Base-by-base conservation (phyloP, 2,329 filamentous ascomycete species). In the Pezicula neosporulosa region DNA sequence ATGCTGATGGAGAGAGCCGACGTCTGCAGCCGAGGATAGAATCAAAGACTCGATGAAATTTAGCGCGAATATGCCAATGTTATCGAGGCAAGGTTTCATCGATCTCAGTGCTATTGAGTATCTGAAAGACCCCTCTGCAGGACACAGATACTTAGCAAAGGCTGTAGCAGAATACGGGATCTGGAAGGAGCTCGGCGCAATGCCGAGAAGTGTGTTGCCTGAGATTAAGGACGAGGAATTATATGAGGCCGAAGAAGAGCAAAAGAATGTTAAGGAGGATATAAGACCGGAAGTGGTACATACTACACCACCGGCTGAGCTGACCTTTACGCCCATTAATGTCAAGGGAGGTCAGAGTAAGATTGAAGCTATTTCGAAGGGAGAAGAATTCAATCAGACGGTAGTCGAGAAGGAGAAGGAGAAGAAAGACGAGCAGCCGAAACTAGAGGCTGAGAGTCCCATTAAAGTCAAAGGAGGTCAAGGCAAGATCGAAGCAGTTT, bases 11-110 rank as follows among this genome's bases (percentile, higher is more conserved):
- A 19, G 44, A 19, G 12, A 49, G 27, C 41, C 55, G 4, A 43
- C 39, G 9, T 48, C 57, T 13, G 48, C 56, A 13, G 41, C 51
- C 10, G 53, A 55, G 2, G 45, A 46, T 3, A 38, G 53, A 16
- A 54, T 59, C 15, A 44, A 55, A 13, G 53, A 57, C 2, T 54
- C 54, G 1, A 53, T 59, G 21, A 54, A 48, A 6, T 53, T 58
- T n/a, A 55, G 54, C 3, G 54, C 58, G 3, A 60, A 62, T 13
- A 63, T 61, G 60, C 60, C 60, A 57, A 77, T 85, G 48, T 78
- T 82, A 1, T 68, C 84, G 4, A 71, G 83, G 28, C 83, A 80
- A 59, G 80, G 83, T 55, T 85, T 85, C 62, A 82, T 85, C 47
- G 85, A 82, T 65, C 48, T 57, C 2, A 53, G 50, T 27, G 48